Evolutionary conservation across 352 stramenopile genomes (phyloP).

Genomic region (Globisporangium camurandrum): DNA sequence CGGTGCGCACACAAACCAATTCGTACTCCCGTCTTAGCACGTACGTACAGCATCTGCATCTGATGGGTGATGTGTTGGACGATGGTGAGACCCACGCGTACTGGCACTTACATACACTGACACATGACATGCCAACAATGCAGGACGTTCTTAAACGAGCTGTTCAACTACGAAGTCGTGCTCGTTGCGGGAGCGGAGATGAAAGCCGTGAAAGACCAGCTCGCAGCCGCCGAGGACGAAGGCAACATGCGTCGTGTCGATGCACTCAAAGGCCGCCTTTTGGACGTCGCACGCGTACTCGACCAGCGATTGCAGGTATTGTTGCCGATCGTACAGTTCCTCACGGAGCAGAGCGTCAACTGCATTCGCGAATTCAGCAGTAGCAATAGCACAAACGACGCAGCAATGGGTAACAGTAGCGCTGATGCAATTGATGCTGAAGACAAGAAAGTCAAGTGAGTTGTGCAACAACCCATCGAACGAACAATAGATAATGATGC

Average conservation of each 20-base stretch:
- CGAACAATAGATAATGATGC: too few relatives aligned
- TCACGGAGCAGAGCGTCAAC: conserved; percentile 45
- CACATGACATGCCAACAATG: not conserved
- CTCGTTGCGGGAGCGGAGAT: conserved; percentile 52
- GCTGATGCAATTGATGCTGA: conserved; percentile 4
- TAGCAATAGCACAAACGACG: not conserved
- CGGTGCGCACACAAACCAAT: too few relatives aligned
- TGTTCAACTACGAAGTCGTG: conserved; percentile 62
- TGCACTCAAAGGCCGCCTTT: conserved; percentile 41
- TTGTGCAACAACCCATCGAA: too few relatives aligned
- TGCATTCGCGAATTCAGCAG: conserved; percentile 14
- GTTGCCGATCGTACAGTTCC: conserved; percentile 46
- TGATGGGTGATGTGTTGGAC: not conserved
- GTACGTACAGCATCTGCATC: not conserved
- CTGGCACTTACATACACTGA: not conserved
- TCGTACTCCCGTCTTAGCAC: not conserved
- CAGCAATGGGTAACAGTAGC: conserved; percentile 16
- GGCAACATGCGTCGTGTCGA: conserved; percentile 38
- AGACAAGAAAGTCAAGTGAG: conserved; percentile 44
- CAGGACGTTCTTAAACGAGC: conserved; percentile 52
- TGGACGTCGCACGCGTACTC: conserved; percentile 45
- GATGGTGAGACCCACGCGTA: too few relatives aligned
- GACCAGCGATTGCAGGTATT: conserved; percentile 52
- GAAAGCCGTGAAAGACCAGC: conserved; percentile 49
- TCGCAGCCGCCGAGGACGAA: conserved; percentile 30